A percentile compares a stretch with the other conserved stretches of the same genome.
Evolutionary conservation across 768 basidiomycete species (phyloP).

Genomic region (Russula brevipes): DNA sequence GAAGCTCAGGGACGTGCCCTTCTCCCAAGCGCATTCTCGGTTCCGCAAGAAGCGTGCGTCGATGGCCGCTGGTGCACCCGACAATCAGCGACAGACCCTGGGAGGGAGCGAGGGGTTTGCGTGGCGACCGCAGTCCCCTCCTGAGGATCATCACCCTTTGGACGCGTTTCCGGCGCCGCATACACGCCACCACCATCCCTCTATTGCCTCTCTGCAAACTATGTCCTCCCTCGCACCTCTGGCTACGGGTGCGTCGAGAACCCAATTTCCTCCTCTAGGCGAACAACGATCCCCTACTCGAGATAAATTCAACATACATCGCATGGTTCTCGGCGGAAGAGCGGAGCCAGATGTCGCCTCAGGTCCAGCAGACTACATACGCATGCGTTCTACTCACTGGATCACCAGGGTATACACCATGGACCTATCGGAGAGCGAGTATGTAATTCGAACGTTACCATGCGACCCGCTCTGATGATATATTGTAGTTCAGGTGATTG

Average conservation of each 20-base stretch:
- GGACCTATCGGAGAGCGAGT: constrained; percentile 49
- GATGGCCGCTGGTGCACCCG: constrained; percentile 20
- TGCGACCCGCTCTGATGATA: not conserved
- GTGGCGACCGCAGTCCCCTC: constrained; percentile 19
- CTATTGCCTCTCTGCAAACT: constrained; percentile 46
- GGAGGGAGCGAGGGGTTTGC: constrained; percentile 20
- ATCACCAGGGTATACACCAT: constrained; percentile 54
- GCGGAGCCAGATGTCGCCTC: constrained; percentile 40
- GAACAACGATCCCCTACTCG: constrained; percentile 36
- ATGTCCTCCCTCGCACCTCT: constrained; percentile 44
- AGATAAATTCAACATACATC: constrained; percentile 59
- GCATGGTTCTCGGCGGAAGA: constrained; percentile 57
- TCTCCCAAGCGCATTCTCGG: constrained; percentile 34
- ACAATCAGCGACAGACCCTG: constrained; percentile 27
- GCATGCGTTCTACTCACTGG: constrained; percentile 72
- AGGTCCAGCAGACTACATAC: constrained; percentile 49
- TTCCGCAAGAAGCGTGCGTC: constrained; percentile 38
- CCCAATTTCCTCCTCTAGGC: not conserved
- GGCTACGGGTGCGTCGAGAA: constrained; percentile 25
- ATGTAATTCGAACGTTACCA: constrained; percentile 22
- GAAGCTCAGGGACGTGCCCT: constrained; percentile 51
- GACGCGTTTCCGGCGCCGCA: constrained; percentile 31
- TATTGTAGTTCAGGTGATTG: constrained; percentile 31
- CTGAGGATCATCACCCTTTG: constrained; percentile 34
- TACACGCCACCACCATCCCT: constrained; percentile 27